These are phyloP conservation scores for Nannochloropsis oceanica DNA, from an alignment of 108 stramenopile genomes.

Conservation along the genomic window DNA sequence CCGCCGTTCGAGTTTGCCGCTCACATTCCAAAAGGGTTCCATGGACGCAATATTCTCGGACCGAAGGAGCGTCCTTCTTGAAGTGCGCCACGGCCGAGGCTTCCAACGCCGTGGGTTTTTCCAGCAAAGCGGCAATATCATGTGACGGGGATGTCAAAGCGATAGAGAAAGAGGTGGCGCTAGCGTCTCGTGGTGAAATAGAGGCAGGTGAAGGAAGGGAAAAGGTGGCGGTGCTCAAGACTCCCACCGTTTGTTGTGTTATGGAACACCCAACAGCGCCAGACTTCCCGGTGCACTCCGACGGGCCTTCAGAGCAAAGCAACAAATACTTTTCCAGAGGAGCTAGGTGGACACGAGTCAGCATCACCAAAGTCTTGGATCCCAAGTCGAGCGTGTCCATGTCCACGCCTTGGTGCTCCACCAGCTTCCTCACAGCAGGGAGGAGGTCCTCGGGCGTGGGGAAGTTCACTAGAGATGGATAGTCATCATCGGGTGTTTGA, in stretches of 20 bases:
- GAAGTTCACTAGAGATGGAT: background rate
- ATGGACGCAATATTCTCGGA: background rate
- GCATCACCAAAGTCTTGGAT: background rate
- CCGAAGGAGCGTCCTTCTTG: background rate
- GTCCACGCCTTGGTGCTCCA: background rate
- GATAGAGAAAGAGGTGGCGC: too few relatives aligned
- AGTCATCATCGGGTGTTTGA: background rate
- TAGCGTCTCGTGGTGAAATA: too few relatives aligned
- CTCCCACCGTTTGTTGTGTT: too few relatives aligned
- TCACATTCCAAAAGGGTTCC: background rate
- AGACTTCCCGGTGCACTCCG: too few relatives aligned
- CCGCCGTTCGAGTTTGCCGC: background rate
- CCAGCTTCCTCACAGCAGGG: background rate
- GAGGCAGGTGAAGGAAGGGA: too few relatives aligned
- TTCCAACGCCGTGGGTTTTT: background rate
- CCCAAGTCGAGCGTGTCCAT: background rate
- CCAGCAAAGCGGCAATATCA: background rate
- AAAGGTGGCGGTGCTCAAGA: too few relatives aligned
- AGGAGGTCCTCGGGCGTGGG: background rate
- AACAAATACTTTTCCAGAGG: background rate
- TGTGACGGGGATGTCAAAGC: background rate
- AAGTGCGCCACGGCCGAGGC: background rate
- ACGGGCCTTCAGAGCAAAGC: too few relatives aligned
- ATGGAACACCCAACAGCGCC: too few relatives aligned
- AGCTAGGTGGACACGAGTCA: background rate